phyloP scores from a whole-genome alignment of 768 basidiomycete species.

The Phylloporus sp. region DNA sequence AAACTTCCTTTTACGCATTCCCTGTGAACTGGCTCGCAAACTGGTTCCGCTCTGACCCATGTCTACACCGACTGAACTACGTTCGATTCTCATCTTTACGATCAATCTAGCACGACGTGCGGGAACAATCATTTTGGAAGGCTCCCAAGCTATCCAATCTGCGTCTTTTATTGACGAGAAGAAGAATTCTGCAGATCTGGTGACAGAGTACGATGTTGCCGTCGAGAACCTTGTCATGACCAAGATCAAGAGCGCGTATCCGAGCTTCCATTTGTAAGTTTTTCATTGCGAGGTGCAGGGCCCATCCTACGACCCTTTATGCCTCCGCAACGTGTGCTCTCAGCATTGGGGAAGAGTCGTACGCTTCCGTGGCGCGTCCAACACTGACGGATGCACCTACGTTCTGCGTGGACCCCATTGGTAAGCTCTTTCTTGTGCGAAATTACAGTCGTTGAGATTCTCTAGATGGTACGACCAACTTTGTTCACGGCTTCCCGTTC shows the following conservation, averaged over 20 bases:
- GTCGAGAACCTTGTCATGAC: slow-evolving; percentile 81
- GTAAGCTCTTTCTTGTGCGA: slow-evolving; percentile 32
- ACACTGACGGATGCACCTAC: slow-evolving; percentile 84
- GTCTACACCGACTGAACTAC: slow-evolving; percentile 40
- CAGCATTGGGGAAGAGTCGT: slow-evolving; percentile 93
- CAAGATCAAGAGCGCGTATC: slow-evolving; percentile 60
- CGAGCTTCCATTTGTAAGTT: slow-evolving; percentile 76
- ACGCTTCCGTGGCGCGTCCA: slow-evolving; percentile 62
- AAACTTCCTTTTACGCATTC: slow-evolving; percentile 20
- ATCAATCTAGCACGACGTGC: slow-evolving; percentile 63
- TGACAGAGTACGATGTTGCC: slow-evolving; percentile 88
- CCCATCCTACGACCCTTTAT: not conserved
- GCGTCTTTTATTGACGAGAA: slow-evolving; percentile 65
- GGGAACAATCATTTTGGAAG: slow-evolving; percentile 68
- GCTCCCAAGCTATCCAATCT: slow-evolving; percentile 65
- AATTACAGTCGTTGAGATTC: not conserved
- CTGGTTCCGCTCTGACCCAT: slow-evolving; percentile 13
- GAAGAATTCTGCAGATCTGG: slow-evolving; percentile 90
- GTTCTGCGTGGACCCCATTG: slow-evolving; percentile 94
- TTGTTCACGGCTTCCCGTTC: slow-evolving; percentile 79
- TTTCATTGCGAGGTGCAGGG: not conserved
- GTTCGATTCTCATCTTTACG: slow-evolving; percentile 62
- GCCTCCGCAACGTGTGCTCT: not conserved
- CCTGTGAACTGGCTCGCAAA: too few relatives aligned
- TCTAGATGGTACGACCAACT: slow-evolving; percentile 85